These are phyloP conservation scores for Teratosphaeria zuluensis DNA, from an alignment of 2,329 filamentous ascomycete species.

Conservation along the genomic window DNA sequence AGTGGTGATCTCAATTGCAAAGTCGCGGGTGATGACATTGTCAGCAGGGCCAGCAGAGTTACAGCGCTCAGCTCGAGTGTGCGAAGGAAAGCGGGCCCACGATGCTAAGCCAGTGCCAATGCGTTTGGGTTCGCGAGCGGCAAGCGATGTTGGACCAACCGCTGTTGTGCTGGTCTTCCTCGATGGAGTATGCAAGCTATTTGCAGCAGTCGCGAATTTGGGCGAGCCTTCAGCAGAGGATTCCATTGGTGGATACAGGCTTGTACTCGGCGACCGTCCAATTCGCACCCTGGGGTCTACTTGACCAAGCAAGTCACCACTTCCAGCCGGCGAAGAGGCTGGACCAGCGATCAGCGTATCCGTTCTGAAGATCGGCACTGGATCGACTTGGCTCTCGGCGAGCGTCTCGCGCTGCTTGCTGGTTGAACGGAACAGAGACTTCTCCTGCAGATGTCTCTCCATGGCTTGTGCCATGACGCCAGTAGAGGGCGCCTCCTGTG, in stretches of 20 bases:
- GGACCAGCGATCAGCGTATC: slow-evolving; percentile 1
- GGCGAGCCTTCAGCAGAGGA: background rate
- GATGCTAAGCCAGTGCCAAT: slow-evolving; percentile 23
- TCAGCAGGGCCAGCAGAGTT: slow-evolving; percentile 31
- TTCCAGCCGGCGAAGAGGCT: slow-evolving; percentile 1
- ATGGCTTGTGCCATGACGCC: slow-evolving; percentile 25
- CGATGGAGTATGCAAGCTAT: background rate
- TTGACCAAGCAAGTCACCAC: slow-evolving; percentile 11
- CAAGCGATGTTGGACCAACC: background rate
- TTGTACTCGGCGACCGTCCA: background rate
- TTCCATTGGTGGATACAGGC: background rate
- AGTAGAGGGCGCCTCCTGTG: slow-evolving; percentile 9
- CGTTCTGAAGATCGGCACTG: slow-evolving; percentile 11
- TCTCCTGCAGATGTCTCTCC: slow-evolving; percentile 23
- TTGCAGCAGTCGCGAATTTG: background rate
- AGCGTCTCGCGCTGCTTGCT: slow-evolving; percentile 17
- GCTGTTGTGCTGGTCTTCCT: background rate
- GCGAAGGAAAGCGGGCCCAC: slow-evolving; percentile 39
- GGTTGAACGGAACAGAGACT: slow-evolving; percentile 23
- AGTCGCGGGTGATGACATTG: slow-evolving; percentile 32
- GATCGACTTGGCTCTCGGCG: background rate
- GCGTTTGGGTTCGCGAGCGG: background rate
- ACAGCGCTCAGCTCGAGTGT: slow-evolving; percentile 33
- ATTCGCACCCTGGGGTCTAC: background rate
- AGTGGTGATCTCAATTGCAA: slow-evolving; percentile 17